phyloP scores from a whole-genome alignment of 192 early-diverging fungal genomes.

The Coemansia sp. region DNA sequence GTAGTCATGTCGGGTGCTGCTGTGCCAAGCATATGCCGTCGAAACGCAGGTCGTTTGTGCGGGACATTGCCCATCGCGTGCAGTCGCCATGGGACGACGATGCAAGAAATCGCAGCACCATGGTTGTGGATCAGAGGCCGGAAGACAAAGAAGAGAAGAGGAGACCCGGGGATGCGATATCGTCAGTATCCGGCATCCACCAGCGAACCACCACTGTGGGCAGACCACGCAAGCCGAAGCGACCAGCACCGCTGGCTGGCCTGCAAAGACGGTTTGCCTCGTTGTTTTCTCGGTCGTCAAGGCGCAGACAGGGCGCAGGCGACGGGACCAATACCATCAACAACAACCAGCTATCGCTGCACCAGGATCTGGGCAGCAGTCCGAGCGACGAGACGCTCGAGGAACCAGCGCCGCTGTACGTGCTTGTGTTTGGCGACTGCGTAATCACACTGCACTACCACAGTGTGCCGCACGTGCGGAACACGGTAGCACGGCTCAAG shows the following conservation, averaged over 20 bases:
- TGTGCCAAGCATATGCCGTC: neutral
- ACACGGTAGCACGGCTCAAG: constrained; percentile 60
- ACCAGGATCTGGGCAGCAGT: neutral
- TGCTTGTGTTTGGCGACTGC: constrained; percentile 39
- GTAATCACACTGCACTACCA: constrained; percentile 44
- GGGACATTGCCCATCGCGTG: constrained; percentile 15
- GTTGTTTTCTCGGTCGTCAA: neutral
- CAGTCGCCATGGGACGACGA: constrained; percentile 4
- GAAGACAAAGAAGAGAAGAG: too few relatives aligned
- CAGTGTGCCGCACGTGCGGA: constrained; percentile 42
- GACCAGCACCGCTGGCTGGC: too few relatives aligned
- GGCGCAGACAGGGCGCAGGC: neutral
- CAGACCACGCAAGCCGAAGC: too few relatives aligned
- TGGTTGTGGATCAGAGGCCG: too few relatives aligned
- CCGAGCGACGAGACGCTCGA: constrained; percentile 30
- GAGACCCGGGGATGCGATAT: too few relatives aligned
- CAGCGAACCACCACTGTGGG: too few relatives aligned
- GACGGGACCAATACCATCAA: neutral
- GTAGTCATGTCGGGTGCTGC: neutral
- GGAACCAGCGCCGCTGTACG: constrained; percentile 48
- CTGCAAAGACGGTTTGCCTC: too few relatives aligned
- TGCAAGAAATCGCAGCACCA: neutral
- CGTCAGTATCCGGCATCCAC: too few relatives aligned
- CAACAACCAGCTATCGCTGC: neutral
- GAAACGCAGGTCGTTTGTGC: constrained; percentile 30